Evolutionary conservation across 2,329 filamentous ascomycete genomes (phyloP).

Genomic region (Stylonectria norvegica): DNA sequence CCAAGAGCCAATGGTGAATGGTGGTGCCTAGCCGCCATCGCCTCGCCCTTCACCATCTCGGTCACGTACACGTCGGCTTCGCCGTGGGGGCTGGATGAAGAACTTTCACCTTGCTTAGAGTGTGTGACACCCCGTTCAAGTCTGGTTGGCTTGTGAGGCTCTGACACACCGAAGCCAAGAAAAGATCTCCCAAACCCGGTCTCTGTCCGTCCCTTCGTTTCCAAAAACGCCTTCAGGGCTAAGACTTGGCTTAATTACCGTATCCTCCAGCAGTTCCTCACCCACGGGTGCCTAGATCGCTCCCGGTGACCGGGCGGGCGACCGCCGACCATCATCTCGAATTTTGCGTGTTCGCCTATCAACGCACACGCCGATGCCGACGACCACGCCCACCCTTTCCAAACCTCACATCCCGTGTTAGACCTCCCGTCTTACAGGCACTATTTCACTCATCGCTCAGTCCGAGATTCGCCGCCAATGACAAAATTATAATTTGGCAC

Average conservation of each 20-base stretch:
- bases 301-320: slow-evolving; percentile 1
- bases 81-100: slow-evolving; percentile 22
- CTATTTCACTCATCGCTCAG: slow-evolving; percentile 1
- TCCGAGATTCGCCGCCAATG: not conserved
- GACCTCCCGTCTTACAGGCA: no score
- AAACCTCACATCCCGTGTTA: slow-evolving; percentile 1
- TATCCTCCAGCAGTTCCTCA: no score
- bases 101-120: slow-evolving; percentile 10
- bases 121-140: slow-evolving; percentile 8
- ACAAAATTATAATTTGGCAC: no score
- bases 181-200: slow-evolving; percentile 12
- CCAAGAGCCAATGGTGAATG: slow-evolving; percentile 14
- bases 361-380: no score
- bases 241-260: no score
- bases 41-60: slow-evolving; percentile 4
- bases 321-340: no score
- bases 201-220: slow-evolving; percentile 1
- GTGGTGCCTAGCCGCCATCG: slow-evolving; percentile 9
- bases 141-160: slow-evolving; percentile 15
- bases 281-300: slow-evolving; percentile 13
- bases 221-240: no score
- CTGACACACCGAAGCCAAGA: slow-evolving; percentile 21
- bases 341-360: no score
- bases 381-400: slow-evolving; percentile 1
- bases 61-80: slow-evolving; percentile 21